Evolutionary conservation across 352 stramenopile species (phyloP), one percentile per base, ranked within the genome.

Genomic region (Phytopythium montanum): DNA sequence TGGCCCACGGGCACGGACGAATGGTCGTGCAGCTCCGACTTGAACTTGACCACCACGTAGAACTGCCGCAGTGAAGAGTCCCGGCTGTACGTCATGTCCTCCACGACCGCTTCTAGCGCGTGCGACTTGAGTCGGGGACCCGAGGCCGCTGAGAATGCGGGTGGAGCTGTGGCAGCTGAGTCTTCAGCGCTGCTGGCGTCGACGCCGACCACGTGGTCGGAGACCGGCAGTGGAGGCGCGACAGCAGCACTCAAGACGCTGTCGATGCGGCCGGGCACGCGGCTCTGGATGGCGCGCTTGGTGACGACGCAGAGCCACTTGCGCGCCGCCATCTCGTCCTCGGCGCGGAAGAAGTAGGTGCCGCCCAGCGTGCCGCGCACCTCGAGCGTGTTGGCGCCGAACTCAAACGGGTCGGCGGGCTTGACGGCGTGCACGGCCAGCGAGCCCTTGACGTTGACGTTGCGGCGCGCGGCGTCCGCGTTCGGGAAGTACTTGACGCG

Each of bases 31-130:
- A 91, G 63, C 54, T 92, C 82, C 41, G 85, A 92, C 56, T 92
- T 89, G 59, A 91, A 94, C 66, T 92, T 92, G 65, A 84, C 71
- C 26, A 94, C 85, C 18, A 90, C 71, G 74, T 92, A 94, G 59
- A 92, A 92, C 60, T 92, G 83, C 19, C 85, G 85, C 56, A 92
- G 51, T 23, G 81, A 73, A 10, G 79, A 74, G 41, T 94, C 85
- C 51, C 88, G 92, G 42, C 73, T 62, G 55, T 92, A 89, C 21
- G 74, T 79, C 72, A 94, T 87, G 42, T 91, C 76, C 36, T 88
- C 80, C 16, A 94, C 67, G 18, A 82, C 56, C 19, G 82, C 68
- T 42, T 89, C 79, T 7, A 94, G 64, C 12, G 61, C 51, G 55
- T 94, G 85, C 28, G 75, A 80, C 72, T 90, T 88, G 53, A 90